phyloP scores from a whole-genome alignment of 768 basidiomycete species.

The Gelatoporia subvermispora region DNA sequence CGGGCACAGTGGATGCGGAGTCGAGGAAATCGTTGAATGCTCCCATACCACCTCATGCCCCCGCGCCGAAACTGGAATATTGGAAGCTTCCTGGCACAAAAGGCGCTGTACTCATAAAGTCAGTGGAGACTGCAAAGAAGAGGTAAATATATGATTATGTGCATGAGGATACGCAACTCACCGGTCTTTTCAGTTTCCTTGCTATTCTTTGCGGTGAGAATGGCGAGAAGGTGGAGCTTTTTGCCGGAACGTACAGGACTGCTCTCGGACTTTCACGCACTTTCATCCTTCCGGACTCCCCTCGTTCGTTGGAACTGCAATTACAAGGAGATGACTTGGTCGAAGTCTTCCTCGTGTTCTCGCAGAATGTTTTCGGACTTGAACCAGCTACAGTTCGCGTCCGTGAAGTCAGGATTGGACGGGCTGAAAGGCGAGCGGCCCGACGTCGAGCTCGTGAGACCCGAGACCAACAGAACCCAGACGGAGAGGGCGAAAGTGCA shows the following conservation, averaged over 20 bases:
- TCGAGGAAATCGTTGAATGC: constrained; percentile 20
- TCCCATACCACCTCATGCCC: constrained; percentile 42
- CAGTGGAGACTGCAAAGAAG: constrained; percentile 86
- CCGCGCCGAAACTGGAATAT: constrained; percentile 84
- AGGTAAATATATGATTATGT: constrained; percentile 42
- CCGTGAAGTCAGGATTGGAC: constrained; percentile 88
- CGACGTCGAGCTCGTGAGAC: constrained; percentile 73
- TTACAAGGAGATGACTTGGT: constrained; percentile 91
- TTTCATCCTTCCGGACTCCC: constrained; percentile 89
- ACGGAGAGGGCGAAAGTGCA: constrained; percentile 34
- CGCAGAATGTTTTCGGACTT: constrained; percentile 87
- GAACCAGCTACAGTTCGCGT: constrained; percentile 92
- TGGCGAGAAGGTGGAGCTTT: constrained; percentile 90
- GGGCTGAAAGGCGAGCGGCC: constrained; percentile 82
- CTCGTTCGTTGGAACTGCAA: constrained; percentile 80
- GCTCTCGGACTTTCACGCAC: constrained; percentile 88
- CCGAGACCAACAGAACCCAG: constrained; percentile 45
- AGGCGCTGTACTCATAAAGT: constrained; percentile 75
- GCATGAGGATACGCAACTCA: neutral
- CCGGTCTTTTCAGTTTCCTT: constrained; percentile 56
- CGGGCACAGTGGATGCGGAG: constrained; percentile 40
- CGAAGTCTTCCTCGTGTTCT: constrained; percentile 87
- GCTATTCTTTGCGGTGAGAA: constrained; percentile 90
- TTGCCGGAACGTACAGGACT: constrained; percentile 88
- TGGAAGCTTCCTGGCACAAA: constrained; percentile 92